Conservation (phyloP, 805 yeast species). For the Scheffersomyces amazonensis region DNA sequence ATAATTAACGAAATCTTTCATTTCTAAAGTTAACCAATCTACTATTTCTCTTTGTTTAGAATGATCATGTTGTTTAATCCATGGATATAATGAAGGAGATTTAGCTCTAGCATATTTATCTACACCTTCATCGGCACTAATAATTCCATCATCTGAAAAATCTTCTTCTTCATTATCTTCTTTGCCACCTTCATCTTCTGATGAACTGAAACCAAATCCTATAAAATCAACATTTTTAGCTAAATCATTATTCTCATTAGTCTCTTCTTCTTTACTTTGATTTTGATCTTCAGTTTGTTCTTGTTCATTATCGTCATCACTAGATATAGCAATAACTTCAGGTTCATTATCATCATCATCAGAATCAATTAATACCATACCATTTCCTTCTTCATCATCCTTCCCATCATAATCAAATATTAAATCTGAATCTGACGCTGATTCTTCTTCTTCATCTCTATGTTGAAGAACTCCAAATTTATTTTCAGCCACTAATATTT, state of each 20-base stretch:
- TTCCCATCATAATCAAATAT: constrained; percentile 17
- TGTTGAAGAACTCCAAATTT: constrained; percentile 17
- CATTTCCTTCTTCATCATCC: constrained; percentile 13
- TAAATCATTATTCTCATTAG: constrained; percentile 28
- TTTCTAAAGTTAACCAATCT: constrained; percentile 84
- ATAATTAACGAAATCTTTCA: constrained; percentile 78
- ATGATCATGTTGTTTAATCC: constrained; percentile 79
- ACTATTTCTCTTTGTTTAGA: constrained; percentile 73
- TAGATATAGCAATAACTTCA: constrained; percentile 19
- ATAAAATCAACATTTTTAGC: constrained; percentile 51
- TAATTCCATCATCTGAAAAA: constrained; percentile 28
- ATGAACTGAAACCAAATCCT: constrained; percentile 50
- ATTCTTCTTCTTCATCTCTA: constrained; percentile 7
- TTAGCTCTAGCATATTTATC: constrained; percentile 17
- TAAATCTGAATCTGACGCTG: constrained; percentile 21
- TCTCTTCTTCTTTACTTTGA: constrained; percentile 3
- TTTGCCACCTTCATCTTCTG: constrained; percentile 28
- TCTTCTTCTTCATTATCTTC: constrained; percentile 17
- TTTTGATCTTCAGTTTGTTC: constrained; percentile 4
- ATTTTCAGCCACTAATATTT: constrained; percentile 10
- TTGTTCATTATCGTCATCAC: constrained; percentile 8
- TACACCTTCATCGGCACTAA: constrained; percentile 35
- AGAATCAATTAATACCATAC: constrained; percentile 29
- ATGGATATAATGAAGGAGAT: constrained; percentile 51
- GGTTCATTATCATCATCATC: constrained; percentile 12